Conservation (phyloP, 306 rosid genomes). For the Hylodesmum podocarpum region DNA sequence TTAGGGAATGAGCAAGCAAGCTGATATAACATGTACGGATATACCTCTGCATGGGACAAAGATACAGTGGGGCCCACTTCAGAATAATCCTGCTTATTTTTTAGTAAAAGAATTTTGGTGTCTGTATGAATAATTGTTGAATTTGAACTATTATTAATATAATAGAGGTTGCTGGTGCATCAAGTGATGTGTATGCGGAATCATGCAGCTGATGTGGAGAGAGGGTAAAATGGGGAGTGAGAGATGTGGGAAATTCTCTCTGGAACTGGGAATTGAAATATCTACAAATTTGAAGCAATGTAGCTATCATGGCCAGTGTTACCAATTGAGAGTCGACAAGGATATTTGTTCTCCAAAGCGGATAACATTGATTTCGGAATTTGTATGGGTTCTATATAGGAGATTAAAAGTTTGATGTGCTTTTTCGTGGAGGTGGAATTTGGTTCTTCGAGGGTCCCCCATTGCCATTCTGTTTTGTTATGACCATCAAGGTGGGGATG, state of each 20-base stretch:
- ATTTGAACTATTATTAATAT: too few species aligned
- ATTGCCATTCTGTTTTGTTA: not conserved
- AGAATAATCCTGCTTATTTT: not conserved
- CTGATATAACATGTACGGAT: not conserved
- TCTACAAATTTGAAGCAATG: not conserved
- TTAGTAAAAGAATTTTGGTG: not conserved
- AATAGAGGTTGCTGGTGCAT: too few species aligned
- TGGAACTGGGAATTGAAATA: not conserved
- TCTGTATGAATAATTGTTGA: not conserved
- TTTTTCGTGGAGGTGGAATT: not conserved
- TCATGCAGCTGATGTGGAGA: not conserved
- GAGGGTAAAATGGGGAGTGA: not conserved
- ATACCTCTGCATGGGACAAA: not conserved
- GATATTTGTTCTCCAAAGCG: not conserved
- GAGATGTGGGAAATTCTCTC: not conserved
- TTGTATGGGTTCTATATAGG: not conserved
- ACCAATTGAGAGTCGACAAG: not conserved
- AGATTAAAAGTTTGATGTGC: not conserved
- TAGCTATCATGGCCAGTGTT: not conserved
- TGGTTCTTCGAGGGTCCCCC: conserved; percentile 8
- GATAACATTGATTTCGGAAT: not conserved
- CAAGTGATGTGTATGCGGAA: not conserved
- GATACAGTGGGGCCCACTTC: not conserved
- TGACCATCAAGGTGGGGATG: not conserved
- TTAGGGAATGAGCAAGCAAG: not conserved